These are phyloP conservation scores for Chalciporus piperatus DNA, from an alignment of 768 basidiomycete genomes.

Conservation along the genomic window DNA sequence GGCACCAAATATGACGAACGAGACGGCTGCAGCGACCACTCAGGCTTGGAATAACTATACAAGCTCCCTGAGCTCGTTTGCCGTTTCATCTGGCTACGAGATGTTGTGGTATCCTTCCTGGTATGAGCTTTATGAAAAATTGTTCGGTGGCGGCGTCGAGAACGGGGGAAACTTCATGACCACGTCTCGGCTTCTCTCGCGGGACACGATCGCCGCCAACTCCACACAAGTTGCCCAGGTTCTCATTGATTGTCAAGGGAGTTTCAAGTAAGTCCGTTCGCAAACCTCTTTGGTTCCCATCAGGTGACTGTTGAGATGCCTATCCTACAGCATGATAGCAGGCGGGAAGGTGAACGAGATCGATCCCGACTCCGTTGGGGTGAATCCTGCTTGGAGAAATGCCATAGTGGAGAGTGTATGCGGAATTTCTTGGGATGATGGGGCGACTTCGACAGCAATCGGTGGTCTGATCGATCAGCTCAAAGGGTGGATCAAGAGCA, in stretches of 20 bases:
- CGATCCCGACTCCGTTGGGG: conserved; percentile 37
- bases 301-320: conserved; percentile 14
- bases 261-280: conserved; percentile 9
- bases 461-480: conserved; percentile 6
- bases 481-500: conserved; percentile 2
- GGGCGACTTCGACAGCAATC: conserved; percentile 13
- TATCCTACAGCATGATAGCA: conserved; percentile 35
- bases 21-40: conserved; percentile 32
- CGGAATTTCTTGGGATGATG: conserved; percentile 20
- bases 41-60: conserved; percentile 31
- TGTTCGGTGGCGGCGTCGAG: conserved; percentile 4
- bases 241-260: conserved; percentile 1
- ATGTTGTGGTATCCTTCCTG: conserved; percentile 25
- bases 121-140: conserved; percentile 19
- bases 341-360: conserved; percentile 42
- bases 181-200: conserved; percentile 34
- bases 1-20: conserved; percentile 37
- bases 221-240: conserved; percentile 23
- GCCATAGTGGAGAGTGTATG: conserved; percentile 23
- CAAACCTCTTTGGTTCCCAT: too few relatives aligned
- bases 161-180: conserved; percentile 30
- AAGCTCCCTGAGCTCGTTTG: background rate
- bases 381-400: conserved; percentile 49
- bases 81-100: conserved; percentile 26
- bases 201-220: conserved; percentile 23